Percentiles rank a stretch among this genome's conserved stretches.
Evolutionary conservation across 495 filamentous ascomycete genomes (phyloP).

Genomic region (Copromyces sp.): DNA sequence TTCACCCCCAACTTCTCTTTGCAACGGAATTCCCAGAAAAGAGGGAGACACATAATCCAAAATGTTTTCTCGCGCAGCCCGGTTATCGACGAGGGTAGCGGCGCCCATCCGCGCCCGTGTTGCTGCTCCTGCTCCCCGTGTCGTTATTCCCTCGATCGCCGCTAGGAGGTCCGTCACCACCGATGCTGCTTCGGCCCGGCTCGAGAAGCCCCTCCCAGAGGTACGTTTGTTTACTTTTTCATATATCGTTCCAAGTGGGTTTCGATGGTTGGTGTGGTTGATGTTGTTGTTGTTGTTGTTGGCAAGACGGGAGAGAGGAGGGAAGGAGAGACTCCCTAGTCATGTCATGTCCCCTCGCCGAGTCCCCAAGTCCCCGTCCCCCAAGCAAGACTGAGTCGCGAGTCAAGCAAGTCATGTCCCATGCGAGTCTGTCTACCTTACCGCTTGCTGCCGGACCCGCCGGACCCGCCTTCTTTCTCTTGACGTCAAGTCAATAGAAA

Average conservation of each 20-base stretch:
- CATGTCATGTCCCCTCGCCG: neutral
- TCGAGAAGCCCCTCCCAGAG: conserved; percentile 72
- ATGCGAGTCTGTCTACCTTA: neutral
- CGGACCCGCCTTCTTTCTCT: neutral
- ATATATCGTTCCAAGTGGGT: neutral
- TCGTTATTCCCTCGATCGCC: conserved; percentile 43
- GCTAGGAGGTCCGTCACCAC: conserved; percentile 68
- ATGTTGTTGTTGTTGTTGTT: neutral
- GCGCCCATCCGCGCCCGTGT: conserved; percentile 28
- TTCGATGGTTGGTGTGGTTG: neutral
- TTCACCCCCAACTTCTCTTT: neutral
- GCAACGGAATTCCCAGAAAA: neutral
- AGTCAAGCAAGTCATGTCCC: neutral
- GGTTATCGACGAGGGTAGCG: conserved; percentile 32
- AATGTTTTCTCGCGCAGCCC: conserved; percentile 46
- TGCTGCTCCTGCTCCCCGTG: conserved; percentile 21
- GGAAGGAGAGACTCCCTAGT: neutral
- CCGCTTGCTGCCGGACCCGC: neutral
- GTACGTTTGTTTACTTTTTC: conserved; percentile 27
- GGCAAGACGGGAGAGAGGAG: neutral
- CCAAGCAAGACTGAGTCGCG: neutral
- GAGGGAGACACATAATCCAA: conserved; percentile 7
- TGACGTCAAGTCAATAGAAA: neutral
- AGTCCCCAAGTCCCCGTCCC: neutral
- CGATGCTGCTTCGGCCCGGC: conserved; percentile 83